A percentile compares a stretch with the other conserved stretches of the same genome.
These are phyloP conservation scores for Claviceps maximensis DNA, from an alignment of 2,329 filamentous ascomycete species.

Conservation along the genomic window DNA sequence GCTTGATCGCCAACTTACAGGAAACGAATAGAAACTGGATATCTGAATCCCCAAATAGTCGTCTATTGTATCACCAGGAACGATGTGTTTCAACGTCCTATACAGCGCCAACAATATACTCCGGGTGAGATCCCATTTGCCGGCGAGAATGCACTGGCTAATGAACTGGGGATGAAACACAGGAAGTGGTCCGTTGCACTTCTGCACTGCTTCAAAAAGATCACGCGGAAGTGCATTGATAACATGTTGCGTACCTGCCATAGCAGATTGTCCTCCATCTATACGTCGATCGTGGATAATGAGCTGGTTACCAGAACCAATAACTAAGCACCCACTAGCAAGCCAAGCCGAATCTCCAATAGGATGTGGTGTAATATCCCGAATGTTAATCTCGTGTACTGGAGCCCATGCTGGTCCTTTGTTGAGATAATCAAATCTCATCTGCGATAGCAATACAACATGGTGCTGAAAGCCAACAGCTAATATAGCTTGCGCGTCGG, in stretches of 20 bases:
- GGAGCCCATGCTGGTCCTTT: slow-evolving; percentile 81
- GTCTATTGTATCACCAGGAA: slow-evolving; percentile 68
- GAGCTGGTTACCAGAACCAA: slow-evolving; percentile 83
- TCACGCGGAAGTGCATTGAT: slow-evolving; percentile 44
- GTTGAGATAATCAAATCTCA: slow-evolving; percentile 85
- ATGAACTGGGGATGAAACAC: slow-evolving; percentile 88
- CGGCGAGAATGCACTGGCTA: slow-evolving; percentile 71
- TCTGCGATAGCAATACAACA: slow-evolving; percentile 69
- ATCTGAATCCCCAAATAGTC: slow-evolving; percentile 53
- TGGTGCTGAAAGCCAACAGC: slow-evolving; percentile 87
- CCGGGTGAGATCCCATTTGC: slow-evolving; percentile 61
- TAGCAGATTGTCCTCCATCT: slow-evolving; percentile 45
- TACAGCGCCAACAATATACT: slow-evolving; percentile 59
- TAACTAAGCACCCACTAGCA: slow-evolving; percentile 67
- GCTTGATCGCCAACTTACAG: slow-evolving; percentile 1
- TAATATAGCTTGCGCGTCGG: slow-evolving; percentile 75
- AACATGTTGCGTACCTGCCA: slow-evolving; percentile 37
- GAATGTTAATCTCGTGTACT: slow-evolving; percentile 69
- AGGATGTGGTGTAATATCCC: slow-evolving; percentile 72
- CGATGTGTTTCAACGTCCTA: slow-evolving; percentile 67
- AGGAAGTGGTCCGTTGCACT: slow-evolving; percentile 76
- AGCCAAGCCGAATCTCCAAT: slow-evolving; percentile 93
- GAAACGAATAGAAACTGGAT: slow-evolving; percentile 1
- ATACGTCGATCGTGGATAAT: slow-evolving; percentile 74
- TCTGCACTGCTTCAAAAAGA: slow-evolving; percentile 68